Evolutionary conservation across 345 rosid genomes (phyloP), one percentile per base, ranked within the genome.

Genomic region (Diplotaxis tenuifolia): DNA sequence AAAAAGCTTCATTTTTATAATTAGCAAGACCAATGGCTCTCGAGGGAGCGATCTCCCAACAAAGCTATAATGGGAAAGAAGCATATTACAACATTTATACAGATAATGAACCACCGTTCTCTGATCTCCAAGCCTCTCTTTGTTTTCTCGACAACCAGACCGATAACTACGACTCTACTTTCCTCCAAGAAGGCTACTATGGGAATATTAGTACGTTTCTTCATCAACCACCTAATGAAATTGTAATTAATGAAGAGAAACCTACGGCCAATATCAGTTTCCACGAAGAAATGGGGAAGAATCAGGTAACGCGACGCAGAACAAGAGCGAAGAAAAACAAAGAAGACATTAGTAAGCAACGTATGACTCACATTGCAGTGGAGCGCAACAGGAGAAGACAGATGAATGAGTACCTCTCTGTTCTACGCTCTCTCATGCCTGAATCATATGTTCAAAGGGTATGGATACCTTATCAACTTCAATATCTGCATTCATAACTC

Each of bases 341-440:
- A 73, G 96, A 88, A 70, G 97, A 94, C n/a, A 85, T 87, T 25
- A 88, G 84, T 85, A 87, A 83, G 50, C 97, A 94, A 75, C 91
- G 98, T 80, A 91, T 88, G 96, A 86, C 93, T 64, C 98, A 94
- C 90, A 94, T 94, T 89, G 92, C 97, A 4, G 97, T 94, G 3
- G 97, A 94, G 81, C 88, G 98, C n/a, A 94, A 94, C 65, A 73
- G 98, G 29, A 83, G 98, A 68, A 94, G 87, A 83, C 93, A 88
- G 61, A 94, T 91, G 98, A 94, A 94, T 71, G 95, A 89, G 64
- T 85, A 94, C 15, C 93, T 94, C 79, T 78, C 96, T 4, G 67
- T 79, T 53, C 91, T 94, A 5, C 89, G 93, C 12, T 87, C 96
- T 56, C 69, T 94, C 50, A 94, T 94, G 97, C 98, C 98, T 7